Evolutionary conservation across 2,329 filamentous ascomycete species (phyloP).

Genomic region (Trichoderma sp.): DNA sequence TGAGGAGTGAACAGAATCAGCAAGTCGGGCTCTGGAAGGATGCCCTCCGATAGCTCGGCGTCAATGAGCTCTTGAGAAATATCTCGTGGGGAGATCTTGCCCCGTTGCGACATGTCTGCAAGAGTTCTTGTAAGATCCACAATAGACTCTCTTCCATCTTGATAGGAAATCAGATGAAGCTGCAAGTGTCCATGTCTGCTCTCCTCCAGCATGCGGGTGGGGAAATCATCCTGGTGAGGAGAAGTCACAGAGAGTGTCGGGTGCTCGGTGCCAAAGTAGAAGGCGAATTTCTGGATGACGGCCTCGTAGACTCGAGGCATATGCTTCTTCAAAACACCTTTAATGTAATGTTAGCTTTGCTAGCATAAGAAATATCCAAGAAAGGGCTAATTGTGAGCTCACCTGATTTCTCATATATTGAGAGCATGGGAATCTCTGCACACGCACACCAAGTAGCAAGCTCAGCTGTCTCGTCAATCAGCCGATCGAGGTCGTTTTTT

Average conservation of each 20-base stretch:
- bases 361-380: background rate
- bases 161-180: conserved; percentile 79
- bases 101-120: conserved; percentile 90
- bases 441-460: conserved; percentile 91
- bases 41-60: conserved; percentile 76
- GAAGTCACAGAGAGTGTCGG: conserved; percentile 66
- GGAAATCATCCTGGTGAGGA: conserved; percentile 47
- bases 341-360: conserved; percentile 25
- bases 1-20: conserved; percentile 84
- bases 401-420: conserved; percentile 92
- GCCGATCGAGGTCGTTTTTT: conserved; percentile 74
- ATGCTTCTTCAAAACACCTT: conserved; percentile 86
- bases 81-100: conserved; percentile 79
- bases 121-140: conserved; percentile 95
- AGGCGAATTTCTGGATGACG: conserved; percentile 76
- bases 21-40: conserved; percentile 89
- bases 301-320: conserved; percentile 82
- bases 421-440: conserved; percentile 83
- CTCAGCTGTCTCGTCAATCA: conserved; percentile 90
- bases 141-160: conserved; percentile 90
- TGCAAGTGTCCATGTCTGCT: conserved; percentile 50
- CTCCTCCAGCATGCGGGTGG: conserved; percentile 36
- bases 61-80: conserved; percentile 87
- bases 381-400: conserved; percentile 37
- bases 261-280: conserved; percentile 81